These are phyloP conservation scores for Graphilbum sp. DNA, from an alignment of 2,329 filamentous ascomycete species.

Conservation along the genomic window DNA sequence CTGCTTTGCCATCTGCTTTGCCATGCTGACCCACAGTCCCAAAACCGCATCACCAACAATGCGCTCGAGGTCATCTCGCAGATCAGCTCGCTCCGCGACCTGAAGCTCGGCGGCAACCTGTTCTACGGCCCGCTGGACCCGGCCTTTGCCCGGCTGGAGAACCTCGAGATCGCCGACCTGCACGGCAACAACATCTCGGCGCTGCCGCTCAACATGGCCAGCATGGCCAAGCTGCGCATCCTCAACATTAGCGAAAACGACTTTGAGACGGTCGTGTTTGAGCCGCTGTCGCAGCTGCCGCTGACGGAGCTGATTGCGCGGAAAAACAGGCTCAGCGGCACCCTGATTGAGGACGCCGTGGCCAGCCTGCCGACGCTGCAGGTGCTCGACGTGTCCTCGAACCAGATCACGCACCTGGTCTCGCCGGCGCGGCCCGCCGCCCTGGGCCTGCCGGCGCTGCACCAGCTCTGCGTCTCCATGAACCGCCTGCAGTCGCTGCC, in stretches of 20 bases:
- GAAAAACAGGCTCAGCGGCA: slow-evolving; percentile 63
- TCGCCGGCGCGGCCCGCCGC: slow-evolving; percentile 19
- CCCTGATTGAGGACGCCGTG: slow-evolving; percentile 49
- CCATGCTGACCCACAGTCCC: slow-evolving; percentile 34
- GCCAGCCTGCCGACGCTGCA: slow-evolving; percentile 48
- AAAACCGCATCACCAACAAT: slow-evolving; percentile 62
- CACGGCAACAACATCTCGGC: slow-evolving; percentile 62
- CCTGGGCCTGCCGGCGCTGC: slow-evolving; percentile 54
- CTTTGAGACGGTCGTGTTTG: slow-evolving; percentile 55
- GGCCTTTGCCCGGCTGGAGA: slow-evolving; percentile 44
- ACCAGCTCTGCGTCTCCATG: slow-evolving; percentile 59
- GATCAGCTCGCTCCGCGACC: slow-evolving; percentile 55
- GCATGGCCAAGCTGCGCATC: slow-evolving; percentile 52
- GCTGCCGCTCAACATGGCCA: slow-evolving; percentile 51
- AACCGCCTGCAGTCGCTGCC: slow-evolving; percentile 66
- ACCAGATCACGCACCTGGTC: slow-evolving; percentile 46
- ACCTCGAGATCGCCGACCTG: slow-evolving; percentile 67
- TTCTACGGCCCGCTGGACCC: slow-evolving; percentile 51
- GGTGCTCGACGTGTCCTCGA: slow-evolving; percentile 60
- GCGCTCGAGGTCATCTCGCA: slow-evolving; percentile 59
- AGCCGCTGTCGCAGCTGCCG: slow-evolving; percentile 48
- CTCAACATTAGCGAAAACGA: slow-evolving; percentile 71
- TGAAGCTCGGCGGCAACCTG: slow-evolving; percentile 67
- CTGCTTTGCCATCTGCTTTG: background rate
- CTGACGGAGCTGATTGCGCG: slow-evolving; percentile 57